Conservation (phyloP, 805 yeast species). For the Nakazawaea molendinolei region DNA sequence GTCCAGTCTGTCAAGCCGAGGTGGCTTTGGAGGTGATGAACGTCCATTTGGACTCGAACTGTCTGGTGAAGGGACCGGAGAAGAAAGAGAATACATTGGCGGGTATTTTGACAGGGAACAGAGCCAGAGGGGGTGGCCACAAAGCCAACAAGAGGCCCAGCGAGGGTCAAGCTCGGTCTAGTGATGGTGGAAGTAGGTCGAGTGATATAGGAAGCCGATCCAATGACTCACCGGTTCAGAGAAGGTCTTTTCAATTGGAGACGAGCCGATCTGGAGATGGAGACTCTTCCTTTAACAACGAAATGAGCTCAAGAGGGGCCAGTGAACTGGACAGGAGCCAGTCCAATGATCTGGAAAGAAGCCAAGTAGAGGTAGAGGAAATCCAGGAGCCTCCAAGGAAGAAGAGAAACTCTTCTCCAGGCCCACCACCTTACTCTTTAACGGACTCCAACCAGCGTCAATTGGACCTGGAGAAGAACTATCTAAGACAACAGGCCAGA, state of each 20-base stretch:
- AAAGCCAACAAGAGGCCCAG: not conserved
- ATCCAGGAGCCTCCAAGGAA: slow-evolving; percentile 8
- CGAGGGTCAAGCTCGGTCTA: slow-evolving; percentile 7
- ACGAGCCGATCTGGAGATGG: slow-evolving; percentile 1
- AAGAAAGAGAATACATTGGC: slow-evolving; percentile 1
- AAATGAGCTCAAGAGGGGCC: too few relatives aligned
- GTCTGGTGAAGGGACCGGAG: slow-evolving; percentile 7
- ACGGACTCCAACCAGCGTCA: slow-evolving; percentile 9
- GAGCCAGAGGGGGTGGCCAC: too few relatives aligned
- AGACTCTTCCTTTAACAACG: slow-evolving; percentile 4
- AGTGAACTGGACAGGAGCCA: too few relatives aligned
- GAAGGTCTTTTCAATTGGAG: too few relatives aligned
- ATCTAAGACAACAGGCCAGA: slow-evolving; percentile 18
- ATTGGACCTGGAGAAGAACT: slow-evolving; percentile 15
- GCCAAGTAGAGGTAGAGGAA: too few relatives aligned
- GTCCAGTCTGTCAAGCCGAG: slow-evolving; percentile 27
- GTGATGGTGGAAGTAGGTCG: too few relatives aligned
- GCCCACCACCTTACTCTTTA: slow-evolving; percentile 15
- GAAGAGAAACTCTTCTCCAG: slow-evolving; percentile 12
- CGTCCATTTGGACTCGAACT: slow-evolving; percentile 28
- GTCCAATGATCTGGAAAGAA: too few relatives aligned
- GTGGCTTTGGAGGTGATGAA: slow-evolving; percentile 24
- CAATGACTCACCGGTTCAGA: too few relatives aligned
- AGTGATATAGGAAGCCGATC: too few relatives aligned
- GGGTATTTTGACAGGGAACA: slow-evolving; percentile 9